These are phyloP conservation scores for Glycyrrhiza uralensis DNA, from an alignment of 306 rosid species.

Conservation along the genomic window DNA sequence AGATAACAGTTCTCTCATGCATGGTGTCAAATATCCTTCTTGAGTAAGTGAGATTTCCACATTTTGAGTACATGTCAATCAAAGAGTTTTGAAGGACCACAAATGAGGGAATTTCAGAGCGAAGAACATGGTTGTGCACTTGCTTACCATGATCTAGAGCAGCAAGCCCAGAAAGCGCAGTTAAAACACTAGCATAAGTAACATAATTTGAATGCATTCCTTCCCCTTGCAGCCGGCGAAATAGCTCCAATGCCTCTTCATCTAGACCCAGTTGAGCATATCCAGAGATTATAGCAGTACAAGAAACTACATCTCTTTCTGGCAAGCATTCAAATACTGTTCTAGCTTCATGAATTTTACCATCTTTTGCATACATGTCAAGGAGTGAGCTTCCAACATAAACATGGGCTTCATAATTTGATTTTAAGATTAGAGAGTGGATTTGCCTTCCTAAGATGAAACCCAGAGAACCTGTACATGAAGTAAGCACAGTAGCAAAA, in stretches of 20 bases:
- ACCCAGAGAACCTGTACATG: conserved; percentile 59
- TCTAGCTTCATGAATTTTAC: conserved; percentile 68
- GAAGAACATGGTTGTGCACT: conserved; percentile 71
- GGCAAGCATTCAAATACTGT: conserved; percentile 64
- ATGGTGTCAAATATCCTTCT: conserved; percentile 66
- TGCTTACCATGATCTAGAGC: conserved; percentile 85
- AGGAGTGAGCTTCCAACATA: conserved; percentile 90
- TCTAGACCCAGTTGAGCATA: conserved; percentile 85
- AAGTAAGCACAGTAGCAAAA: conserved; percentile 71
- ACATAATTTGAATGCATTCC: conserved; percentile 83
- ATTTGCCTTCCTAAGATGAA: conserved; percentile 65
- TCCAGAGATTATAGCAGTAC: conserved; percentile 85
- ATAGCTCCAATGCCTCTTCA: conserved; percentile 66
- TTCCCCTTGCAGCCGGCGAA: conserved; percentile 61
- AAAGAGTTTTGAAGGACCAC: conserved; percentile 85
- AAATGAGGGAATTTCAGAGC: conserved; percentile 48
- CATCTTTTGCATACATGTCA: conserved; percentile 88
- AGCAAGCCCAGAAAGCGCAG: conserved; percentile 87
- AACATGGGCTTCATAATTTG: conserved; percentile 54
- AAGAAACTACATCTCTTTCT: conserved; percentile 79
- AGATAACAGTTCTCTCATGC: conserved; percentile 69
- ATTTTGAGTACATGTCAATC: conserved; percentile 92
- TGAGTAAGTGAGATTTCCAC: conserved; percentile 71
- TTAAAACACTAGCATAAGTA: conserved; percentile 73
- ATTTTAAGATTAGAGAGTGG: conserved; percentile 62